These are phyloP conservation scores for Platanthera guangdongensis DNA, from an alignment of 106 monocot genomes.

Conservation along the genomic window DNA sequence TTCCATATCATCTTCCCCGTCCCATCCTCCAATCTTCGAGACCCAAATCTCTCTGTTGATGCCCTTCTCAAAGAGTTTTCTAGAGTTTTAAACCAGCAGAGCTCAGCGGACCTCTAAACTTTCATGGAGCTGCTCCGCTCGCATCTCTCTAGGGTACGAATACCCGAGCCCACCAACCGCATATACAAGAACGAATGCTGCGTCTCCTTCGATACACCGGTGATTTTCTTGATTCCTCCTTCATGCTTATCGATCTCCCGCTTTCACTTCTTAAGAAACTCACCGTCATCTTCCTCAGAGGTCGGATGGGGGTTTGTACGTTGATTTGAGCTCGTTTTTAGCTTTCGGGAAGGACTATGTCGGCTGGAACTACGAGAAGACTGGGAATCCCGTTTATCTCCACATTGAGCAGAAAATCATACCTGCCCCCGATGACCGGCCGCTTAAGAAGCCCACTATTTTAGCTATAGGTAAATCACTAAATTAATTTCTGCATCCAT, in stretches of 20 bases:
- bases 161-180: slow-evolving; percentile 84
- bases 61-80: background rate
- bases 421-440: slow-evolving; percentile 66
- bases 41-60: background rate
- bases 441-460: slow-evolving; percentile 84
- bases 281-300: slow-evolving; percentile 25
- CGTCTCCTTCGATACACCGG: slow-evolving; percentile 88
- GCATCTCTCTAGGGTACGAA: slow-evolving; percentile 70
- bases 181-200: slow-evolving; percentile 95
- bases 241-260: too few species aligned
- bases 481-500: background rate
- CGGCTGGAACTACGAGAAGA: slow-evolving; percentile 86
- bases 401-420: slow-evolving; percentile 65
- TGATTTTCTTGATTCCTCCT: slow-evolving; percentile 16
- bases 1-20: background rate
- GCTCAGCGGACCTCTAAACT: background rate
- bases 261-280: background rate
- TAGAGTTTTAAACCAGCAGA: background rate
- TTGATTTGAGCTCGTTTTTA: slow-evolving; percentile 79
- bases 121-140: slow-evolving; percentile 77
- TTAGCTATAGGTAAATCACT: slow-evolving; percentile 73
- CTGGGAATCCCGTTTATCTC: slow-evolving; percentile 77
- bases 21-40: background rate
- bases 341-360: slow-evolving; percentile 88
- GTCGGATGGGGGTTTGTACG: slow-evolving; percentile 74